These are phyloP conservation scores for Alternaria sp. DNA, from an alignment of 2,329 filamentous ascomycete species.

Conservation along the genomic window DNA sequence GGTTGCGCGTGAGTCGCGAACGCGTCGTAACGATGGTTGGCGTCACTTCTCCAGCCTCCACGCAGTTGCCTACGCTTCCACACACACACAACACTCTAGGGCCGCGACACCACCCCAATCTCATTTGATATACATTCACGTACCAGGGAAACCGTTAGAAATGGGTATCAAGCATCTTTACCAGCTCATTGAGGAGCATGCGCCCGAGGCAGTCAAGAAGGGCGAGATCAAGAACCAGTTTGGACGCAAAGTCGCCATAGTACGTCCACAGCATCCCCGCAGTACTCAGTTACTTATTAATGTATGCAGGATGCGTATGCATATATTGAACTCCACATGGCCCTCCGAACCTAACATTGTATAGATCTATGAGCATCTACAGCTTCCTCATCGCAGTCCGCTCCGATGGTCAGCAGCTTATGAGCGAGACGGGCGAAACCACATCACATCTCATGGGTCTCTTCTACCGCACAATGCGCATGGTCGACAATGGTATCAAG, in stretches of 20 bases:
- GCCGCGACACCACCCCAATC: background rate
- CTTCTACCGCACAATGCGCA: constrained; percentile 98
- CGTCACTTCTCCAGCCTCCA: constrained; percentile 31
- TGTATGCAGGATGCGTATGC: constrained; percentile 58
- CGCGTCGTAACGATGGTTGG: constrained; percentile 38
- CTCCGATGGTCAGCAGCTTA: constrained; percentile 95
- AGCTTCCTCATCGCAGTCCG: constrained; percentile 98
- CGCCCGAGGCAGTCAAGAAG: constrained; percentile 93
- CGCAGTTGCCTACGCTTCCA: constrained; percentile 16
- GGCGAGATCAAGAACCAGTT: constrained; percentile 99
- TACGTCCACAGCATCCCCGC: constrained; percentile 58
- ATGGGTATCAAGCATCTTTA: constrained; percentile 57
- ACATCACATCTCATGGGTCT: constrained; percentile 99
- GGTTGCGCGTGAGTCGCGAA: constrained; percentile 40
- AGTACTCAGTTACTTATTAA: constrained; percentile 24
- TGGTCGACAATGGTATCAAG: constrained; percentile 99
- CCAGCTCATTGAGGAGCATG: constrained; percentile 73
- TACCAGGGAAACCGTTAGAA: constrained; percentile 9
- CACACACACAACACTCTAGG: constrained; percentile 13
- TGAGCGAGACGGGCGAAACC: constrained; percentile 92
- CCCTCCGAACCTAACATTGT: constrained; percentile 21
- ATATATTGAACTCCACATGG: background rate
- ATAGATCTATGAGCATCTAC: constrained; percentile 96
- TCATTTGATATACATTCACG: background rate
- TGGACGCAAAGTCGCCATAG: constrained; percentile 96